Base-by-base conservation (phyloP, 2,329 filamentous ascomycete species). In the Colletotrichum chlorophyti region DNA sequence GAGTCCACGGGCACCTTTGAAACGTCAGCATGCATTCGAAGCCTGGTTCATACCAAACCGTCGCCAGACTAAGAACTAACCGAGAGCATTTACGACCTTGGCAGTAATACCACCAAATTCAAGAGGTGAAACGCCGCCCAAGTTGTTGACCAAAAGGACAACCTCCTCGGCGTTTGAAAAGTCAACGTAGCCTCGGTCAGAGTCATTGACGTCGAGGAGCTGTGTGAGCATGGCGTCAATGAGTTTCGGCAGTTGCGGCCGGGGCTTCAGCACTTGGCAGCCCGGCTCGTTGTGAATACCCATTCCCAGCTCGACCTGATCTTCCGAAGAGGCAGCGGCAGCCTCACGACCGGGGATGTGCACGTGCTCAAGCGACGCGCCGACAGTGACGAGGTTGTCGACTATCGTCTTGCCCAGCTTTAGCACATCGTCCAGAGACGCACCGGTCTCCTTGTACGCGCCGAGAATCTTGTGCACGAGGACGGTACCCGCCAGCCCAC, bases 221-320 rank as follows among this genome's bases (percentile, higher is more conserved):
- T 90, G 86, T 38, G 76, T 76, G 14, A 91, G 76, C 86, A 91
- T 90, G 10, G 78, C 83, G 66, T 82, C 79, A 21, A 86, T 73
- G 35, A 86, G 69, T 31, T 79, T 74, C 1, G 77, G 72, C 9
- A 85, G 69, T 12, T 75, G 71, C 29, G 54, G 54, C 3, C 54
- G 7, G n/a, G 78, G 75, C 60, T 78, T 78, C 17, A 80, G 72
- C 35, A 80, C 75, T 62, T 78, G 79, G 37, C 79, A 84, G 31
- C 83, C 83, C 17, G 83, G 78, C 66, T 87, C 84, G 64, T 90
- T 90, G 70, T 90, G 87, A 64, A 90, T 90, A 8, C 88, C 88
- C 88, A 91, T 91, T 2, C 88, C 88, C 63, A 90, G 79, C 72
- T 90, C 87, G 19, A 88, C 79, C 66, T 89, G 84, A 17, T 80